Evolutionary conservation across 768 basidiomycete species (phyloP), one percentile per base, ranked within the genome.

Genomic region (Leccinum uliginosum): DNA sequence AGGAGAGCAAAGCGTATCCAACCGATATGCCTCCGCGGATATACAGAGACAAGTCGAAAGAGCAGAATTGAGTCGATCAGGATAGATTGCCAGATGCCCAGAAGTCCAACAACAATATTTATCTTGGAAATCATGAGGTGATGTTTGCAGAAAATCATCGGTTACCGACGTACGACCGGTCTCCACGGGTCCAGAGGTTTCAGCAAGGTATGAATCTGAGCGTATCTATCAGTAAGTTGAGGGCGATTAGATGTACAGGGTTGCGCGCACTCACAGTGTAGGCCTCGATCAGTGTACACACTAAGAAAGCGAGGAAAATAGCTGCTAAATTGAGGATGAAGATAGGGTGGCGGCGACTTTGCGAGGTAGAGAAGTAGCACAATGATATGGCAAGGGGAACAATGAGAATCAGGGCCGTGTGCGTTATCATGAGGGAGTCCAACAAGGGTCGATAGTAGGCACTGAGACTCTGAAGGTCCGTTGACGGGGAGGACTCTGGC

Each of bases 11-110:
- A 68, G 2, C 49, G 58, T 9, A 27, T 19, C 1, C 11, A 7
- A 4, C 58, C 54, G 14, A 62, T 5, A 1, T 56, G 57, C 5
- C n/a, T 29, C 9, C 17, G 50, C 15, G 69, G 68, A 45, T 69
- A 61, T 11, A 71, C 58, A n/a, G 60, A 52, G 30, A 60, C 29
- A 3, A 70, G 57, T 40, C 68, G 67, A 46, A 67, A 19, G 14
- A 70, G 59, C 21, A 70, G 54, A 17, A 63, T 69, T 29, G 59
- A 32, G 40, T 69, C 67, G 34, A 71, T 60, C 3, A 66, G n/a
- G 11, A 69, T 64, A 12, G 62, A 59, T 56, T 70, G 59, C 40
- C 63, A 59, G 24, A 63, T 59, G 15, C 61, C 59, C 21, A 72
- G 29, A 4, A 64, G 53, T 29, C 65, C 65, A 19, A 71, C 54